Percentiles rank a stretch among this genome's conserved stretches.
phyloP scores from a whole-genome alignment of 2,329 filamentous ascomycete genomes.

The Zalaria sp. region DNA sequence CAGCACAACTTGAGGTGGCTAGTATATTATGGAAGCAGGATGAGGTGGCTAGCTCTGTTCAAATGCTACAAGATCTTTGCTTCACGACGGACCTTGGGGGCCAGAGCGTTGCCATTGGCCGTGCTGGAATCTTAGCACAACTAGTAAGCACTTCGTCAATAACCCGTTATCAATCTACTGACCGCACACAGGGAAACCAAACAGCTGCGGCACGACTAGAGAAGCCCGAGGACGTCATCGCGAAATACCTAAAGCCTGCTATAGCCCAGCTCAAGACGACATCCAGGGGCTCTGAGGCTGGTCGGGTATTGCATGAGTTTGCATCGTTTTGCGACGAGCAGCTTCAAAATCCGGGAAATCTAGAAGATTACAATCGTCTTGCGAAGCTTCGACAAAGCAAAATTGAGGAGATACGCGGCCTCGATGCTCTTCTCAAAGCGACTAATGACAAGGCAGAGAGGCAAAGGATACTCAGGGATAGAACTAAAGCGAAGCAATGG shows the following conservation, averaged over 20 bases:
- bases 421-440: slow-evolving; percentile 45
- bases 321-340: slow-evolving; percentile 92
- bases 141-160: slow-evolving; percentile 36
- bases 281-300: slow-evolving; percentile 56
- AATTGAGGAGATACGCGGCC: slow-evolving; percentile 61
- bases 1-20: slow-evolving; percentile 68
- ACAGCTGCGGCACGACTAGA: slow-evolving; percentile 81
- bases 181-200: slow-evolving; percentile 50
- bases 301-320: slow-evolving; percentile 87
- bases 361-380: slow-evolving; percentile 73
- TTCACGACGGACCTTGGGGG: slow-evolving; percentile 45
- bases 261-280: slow-evolving; percentile 64
- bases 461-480: slow-evolving; percentile 42
- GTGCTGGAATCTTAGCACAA: slow-evolving; percentile 70
- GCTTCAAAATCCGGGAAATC: slow-evolving; percentile 68
- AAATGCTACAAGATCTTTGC: slow-evolving; percentile 67
- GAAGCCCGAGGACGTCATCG: slow-evolving; percentile 80
- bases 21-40: slow-evolving; percentile 90
- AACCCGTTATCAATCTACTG: background rate
- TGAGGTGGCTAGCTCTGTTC: slow-evolving; percentile 77
- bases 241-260: slow-evolving; percentile 71
- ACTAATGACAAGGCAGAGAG: slow-evolving; percentile 30
- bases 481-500: slow-evolving; percentile 70
- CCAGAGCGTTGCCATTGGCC: slow-evolving; percentile 58
- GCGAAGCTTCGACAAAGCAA: slow-evolving; percentile 69